These are phyloP conservation scores for Moesziomyces globuligerus DNA, from an alignment of 1,284 basidiomycete genomes.

Conservation along the genomic window DNA sequence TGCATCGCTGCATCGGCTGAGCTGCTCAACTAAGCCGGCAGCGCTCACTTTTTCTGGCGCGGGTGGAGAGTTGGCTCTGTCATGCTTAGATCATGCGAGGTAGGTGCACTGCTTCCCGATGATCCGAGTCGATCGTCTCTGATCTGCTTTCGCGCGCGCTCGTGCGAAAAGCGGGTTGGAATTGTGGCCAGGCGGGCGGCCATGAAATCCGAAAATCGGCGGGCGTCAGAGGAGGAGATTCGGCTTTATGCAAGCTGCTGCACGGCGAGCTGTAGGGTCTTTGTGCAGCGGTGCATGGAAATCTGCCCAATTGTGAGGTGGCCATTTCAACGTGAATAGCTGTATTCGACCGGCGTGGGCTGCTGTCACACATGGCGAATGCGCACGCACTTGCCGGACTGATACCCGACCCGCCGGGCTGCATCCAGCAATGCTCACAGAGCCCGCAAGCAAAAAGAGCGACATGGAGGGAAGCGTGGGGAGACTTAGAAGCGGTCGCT, in stretches of 20 bases:
- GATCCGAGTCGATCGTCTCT: neutral
- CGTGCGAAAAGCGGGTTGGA: neutral
- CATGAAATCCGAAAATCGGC: conserved; percentile 23
- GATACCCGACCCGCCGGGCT: conserved; percentile 20
- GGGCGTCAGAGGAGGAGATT: neutral
- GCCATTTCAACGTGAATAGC: too few relatives aligned
- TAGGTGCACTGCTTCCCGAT: neutral
- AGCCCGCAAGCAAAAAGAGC: too few relatives aligned
- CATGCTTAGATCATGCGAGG: conserved; percentile 19
- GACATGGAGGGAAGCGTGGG: too few relatives aligned
- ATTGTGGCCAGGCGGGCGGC: too few relatives aligned
- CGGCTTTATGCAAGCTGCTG: conserved; percentile 41
- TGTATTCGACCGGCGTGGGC: neutral
- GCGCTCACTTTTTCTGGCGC: conserved; percentile 2
- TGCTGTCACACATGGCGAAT: neutral
- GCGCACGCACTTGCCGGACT: conserved; percentile 9
- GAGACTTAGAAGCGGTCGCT: too few relatives aligned
- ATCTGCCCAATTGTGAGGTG: conserved; percentile 2
- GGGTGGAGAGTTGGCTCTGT: conserved; percentile 17
- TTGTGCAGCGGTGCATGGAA: conserved; percentile 8
- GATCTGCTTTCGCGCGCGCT: neutral
- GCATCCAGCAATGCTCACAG: too few relatives aligned
- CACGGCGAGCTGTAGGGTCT: conserved; percentile 27
- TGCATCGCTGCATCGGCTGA: too few relatives aligned
- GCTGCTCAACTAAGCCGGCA: conserved; percentile 17